Evolutionary conservation across 495 filamentous ascomycete species (phyloP), one percentile per base, ranked within the genome.

Genomic region (Neurospora sp.): DNA sequence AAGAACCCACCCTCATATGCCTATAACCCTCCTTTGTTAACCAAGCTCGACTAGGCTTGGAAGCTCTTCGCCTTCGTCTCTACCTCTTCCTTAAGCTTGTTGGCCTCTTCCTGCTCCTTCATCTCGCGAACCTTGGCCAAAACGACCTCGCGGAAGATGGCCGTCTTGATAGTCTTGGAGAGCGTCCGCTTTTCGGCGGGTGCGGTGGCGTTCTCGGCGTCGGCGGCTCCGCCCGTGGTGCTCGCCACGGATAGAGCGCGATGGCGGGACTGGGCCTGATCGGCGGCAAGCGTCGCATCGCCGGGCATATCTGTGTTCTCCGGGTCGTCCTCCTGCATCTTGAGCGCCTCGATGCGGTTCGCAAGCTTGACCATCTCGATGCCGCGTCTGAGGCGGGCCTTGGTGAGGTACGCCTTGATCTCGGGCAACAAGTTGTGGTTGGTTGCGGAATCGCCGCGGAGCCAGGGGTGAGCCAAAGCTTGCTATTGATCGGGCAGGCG

Each of bases 391-490:
- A 99, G 90, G 70, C 94, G 93, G 31, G 94, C 92, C 77, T 92
- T 92, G 70, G 96, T 92, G 78, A 96, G 93, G 85, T 96, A 97
- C 39, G 96, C 91, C 80, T 91, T 92, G 87, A 99, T 96, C 81
- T 98, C 96, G 72, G 96, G 96, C 78, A 99, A 86, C 87, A 99
- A 86, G 84, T 99, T 94, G 86, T 97, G 92, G 84, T 98, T 93
- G 69, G 92, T 92, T 73, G 96, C 96, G 68, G 89, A 93, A 82
- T 94, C 86, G 77, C 96, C 96, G 78, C 87, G 96, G 77, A 99
- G 89, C 96, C 96, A 99, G 59, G 85, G 82, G 80, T 99, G 94
- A 71, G 89, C 85, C 10, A 99, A 85, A 22, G 96, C 94, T 82
- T 92, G 87, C 86, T 92, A 73, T 73, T 68, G 31, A 10, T 38